Evolutionary conservation across 2,329 filamentous ascomycete species (phyloP).

Genomic region (Penicillium capsulatum): DNA sequence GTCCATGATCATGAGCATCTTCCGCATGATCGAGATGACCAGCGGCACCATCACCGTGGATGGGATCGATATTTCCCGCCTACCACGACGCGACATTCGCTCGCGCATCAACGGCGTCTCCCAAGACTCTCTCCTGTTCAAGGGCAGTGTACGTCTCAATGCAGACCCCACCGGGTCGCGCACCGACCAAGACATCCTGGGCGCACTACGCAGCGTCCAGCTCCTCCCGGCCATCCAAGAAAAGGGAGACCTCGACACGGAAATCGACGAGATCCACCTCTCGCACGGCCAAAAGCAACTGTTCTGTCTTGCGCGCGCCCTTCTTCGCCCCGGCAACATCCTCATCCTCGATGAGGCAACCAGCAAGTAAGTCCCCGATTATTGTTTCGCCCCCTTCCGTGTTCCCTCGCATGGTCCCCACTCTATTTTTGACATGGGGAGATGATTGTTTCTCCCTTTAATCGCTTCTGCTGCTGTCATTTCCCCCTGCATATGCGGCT

Average conservation of each 20-base stretch:
- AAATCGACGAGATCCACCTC: slow-evolving; percentile 49
- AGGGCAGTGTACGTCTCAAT: slow-evolving; percentile 39
- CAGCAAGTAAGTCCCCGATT: slow-evolving; percentile 30
- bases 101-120: slow-evolving; percentile 42
- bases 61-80: slow-evolving; percentile 38
- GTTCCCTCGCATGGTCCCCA: slow-evolving; percentile 11
- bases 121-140: slow-evolving; percentile 44
- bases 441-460: slow-evolving; percentile 1
- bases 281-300: slow-evolving; percentile 61
- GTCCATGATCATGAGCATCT: slow-evolving; percentile 41
- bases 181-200: slow-evolving; percentile 33
- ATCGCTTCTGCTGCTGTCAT: slow-evolving; percentile 4
- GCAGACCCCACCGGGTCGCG: slow-evolving; percentile 35
- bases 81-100: slow-evolving; percentile 40
- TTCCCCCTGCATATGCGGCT: slow-evolving; percentile 19
- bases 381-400: slow-evolving; percentile 13
- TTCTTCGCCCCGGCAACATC: slow-evolving; percentile 47
- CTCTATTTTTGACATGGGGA: slow-evolving; percentile 1
- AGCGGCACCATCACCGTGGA: slow-evolving; percentile 43
- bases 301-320: slow-evolving; percentile 58
- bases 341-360: slow-evolving; percentile 45
- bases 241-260: slow-evolving; percentile 39
- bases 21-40: slow-evolving; percentile 42
- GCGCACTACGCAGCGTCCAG: slow-evolving; percentile 38
- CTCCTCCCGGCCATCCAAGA: slow-evolving; percentile 36